Percentiles rank a stretch among this genome's conserved stretches.
Evolutionary conservation across 2,329 filamentous ascomycete species (phyloP).

Genomic region (Epichloe hybrida): DNA sequence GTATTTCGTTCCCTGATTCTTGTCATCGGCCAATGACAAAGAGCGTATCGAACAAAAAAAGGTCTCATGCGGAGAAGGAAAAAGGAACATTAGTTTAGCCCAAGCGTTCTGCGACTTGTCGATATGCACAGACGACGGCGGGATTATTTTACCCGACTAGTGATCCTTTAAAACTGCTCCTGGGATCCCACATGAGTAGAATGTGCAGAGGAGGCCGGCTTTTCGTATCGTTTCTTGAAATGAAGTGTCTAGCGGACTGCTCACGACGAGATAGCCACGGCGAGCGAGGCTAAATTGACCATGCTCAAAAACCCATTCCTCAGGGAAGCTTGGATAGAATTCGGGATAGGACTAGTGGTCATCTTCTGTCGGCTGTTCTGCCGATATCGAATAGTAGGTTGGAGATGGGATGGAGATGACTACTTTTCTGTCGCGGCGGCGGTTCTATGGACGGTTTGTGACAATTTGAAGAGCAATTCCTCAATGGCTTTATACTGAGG

Average conservation of each 20-base stretch:
- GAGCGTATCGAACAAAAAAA: too few relatives aligned
- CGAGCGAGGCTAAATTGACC: not conserved
- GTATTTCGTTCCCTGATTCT: not conserved
- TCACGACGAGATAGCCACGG: not conserved
- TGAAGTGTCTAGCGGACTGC: not conserved
- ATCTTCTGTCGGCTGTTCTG: not conserved
- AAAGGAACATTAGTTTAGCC: not conserved
- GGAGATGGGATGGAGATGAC: constrained; percentile 4
- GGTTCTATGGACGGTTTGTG: constrained; percentile 2
- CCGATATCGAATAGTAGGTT: not conserved
- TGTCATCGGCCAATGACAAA: not conserved
- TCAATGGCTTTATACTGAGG: too few relatives aligned
- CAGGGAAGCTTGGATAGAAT: not conserved
- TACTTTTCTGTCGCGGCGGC: not conserved
- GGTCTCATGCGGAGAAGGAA: not conserved
- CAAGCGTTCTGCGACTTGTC: not conserved
- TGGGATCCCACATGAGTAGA: not conserved
- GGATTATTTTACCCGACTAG: not conserved
- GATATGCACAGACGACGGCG: not conserved
- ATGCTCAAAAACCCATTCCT: not conserved
- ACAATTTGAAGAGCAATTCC: not conserved
- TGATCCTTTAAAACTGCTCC: not conserved
- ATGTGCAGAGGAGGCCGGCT: not conserved
- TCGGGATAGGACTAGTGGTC: not conserved
- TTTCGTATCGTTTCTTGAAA: not conserved